A percentile compares a stretch with the other conserved stretches of the same genome.
Conservation (phyloP, 163 green algal species). For the Volvox carteri region DNA sequence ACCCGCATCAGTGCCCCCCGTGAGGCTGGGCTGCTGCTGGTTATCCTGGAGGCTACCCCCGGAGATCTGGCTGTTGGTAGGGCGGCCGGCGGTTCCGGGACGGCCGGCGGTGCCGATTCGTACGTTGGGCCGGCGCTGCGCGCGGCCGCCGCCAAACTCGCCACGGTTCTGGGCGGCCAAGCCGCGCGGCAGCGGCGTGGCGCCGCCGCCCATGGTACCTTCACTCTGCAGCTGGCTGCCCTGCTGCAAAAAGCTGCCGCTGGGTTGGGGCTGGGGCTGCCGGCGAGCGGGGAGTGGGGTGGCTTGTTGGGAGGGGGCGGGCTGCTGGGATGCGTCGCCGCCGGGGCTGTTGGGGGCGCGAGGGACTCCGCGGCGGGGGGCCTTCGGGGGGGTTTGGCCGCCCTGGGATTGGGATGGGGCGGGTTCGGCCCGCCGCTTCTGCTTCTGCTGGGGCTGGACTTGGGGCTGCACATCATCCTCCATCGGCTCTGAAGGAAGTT, state of each 20-base stretch:
- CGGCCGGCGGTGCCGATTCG: neutral
- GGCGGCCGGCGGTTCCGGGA: neutral
- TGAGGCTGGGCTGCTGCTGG: neutral
- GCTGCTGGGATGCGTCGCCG: neutral
- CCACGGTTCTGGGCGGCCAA: conserved; percentile 17
- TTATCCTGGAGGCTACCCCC: neutral
- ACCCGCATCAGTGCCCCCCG: neutral
- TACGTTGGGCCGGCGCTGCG: conserved; percentile 1
- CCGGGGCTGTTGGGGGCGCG: neutral
- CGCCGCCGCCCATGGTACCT: neutral
- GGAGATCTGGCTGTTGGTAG: neutral
- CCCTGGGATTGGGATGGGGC: neutral
- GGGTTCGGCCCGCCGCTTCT: neutral
- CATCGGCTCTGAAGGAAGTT: conserved; percentile 22
- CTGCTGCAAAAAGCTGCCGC: conserved; percentile 5
- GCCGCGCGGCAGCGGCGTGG: conserved; percentile 1
- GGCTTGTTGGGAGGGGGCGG: neutral
- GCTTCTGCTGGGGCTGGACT: neutral
- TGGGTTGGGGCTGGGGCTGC: conserved; percentile 15
- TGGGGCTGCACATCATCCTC: conserved; percentile 20
- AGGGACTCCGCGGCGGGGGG: neutral
- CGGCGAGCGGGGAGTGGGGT: neutral
- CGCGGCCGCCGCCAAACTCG: conserved; percentile 29
- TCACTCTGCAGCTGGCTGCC: conserved; percentile 26
- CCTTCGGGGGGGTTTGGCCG: neutral